phyloP scores from a whole-genome alignment of 352 stramenopile species.

The Lagenidium giganteum region DNA sequence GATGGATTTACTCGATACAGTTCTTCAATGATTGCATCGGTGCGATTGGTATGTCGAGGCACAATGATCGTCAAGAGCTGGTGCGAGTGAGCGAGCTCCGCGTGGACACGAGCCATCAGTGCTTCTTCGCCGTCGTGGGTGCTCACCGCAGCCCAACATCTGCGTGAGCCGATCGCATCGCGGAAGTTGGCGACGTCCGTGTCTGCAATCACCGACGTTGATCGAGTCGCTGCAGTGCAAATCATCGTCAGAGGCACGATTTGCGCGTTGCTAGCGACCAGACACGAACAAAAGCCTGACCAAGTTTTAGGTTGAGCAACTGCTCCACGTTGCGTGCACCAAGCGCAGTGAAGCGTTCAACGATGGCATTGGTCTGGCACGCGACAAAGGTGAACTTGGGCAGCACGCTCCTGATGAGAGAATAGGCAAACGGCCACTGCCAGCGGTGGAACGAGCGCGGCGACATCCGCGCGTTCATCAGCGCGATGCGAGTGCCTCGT shows the following conservation, averaged over 20 bases:
- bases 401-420: conserved; percentile 14
- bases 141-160: conserved; percentile 49
- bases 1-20: conserved; percentile 35
- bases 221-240: too few relatives aligned
- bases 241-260: neutral
- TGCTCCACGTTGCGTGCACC: conserved; percentile 24
- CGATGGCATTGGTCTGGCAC: too few relatives aligned
- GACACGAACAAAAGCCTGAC: conserved; percentile 19
- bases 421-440: conserved; percentile 25
- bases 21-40: conserved; percentile 23
- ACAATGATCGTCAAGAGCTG: conserved; percentile 46
- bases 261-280: neutral
- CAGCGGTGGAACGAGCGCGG: conserved; percentile 40
- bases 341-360: conserved; percentile 39
- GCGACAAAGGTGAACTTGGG: conserved; percentile 43
- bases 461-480: conserved; percentile 69
- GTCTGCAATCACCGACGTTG: too few relatives aligned
- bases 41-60: conserved; percentile 50
- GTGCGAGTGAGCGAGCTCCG: conserved; percentile 4
- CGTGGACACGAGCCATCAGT: conserved; percentile 37
- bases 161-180: conserved; percentile 17
- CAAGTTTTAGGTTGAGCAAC: conserved; percentile 68
- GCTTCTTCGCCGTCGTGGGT: conserved; percentile 67
- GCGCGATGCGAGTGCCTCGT: conserved; percentile 42
- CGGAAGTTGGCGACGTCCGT: conserved; percentile 5